Percentiles rank a stretch among this genome's conserved stretches.
These are phyloP conservation scores for Wallacemonas sp. DNA, from an alignment of 208 protist species.

Conservation along the genomic window DNA sequence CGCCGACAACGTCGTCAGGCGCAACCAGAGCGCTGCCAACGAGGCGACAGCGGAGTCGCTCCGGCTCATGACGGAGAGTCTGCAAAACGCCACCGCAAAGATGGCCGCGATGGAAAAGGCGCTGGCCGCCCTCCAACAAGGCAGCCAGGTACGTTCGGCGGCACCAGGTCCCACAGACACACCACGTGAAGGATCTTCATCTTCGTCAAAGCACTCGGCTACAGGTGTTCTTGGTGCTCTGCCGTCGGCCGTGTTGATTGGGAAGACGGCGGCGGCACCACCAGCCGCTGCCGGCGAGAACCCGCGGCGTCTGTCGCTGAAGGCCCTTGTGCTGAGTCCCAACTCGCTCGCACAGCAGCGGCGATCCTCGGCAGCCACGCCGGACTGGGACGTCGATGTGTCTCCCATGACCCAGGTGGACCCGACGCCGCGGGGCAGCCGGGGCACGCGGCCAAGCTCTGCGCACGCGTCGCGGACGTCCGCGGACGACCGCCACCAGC, in stretches of 20 bases:
- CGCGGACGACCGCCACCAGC: not conserved
- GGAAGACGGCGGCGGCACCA: too few relatives aligned
- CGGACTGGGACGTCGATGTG: conserved; percentile 13
- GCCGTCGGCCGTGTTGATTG: not conserved
- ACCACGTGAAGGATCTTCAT: too few relatives aligned
- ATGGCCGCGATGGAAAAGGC: conserved; percentile 24
- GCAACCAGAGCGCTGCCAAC: not conserved
- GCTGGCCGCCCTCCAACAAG: not conserved
- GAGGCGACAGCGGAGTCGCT: conserved; percentile 7
- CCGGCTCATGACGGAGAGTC: conserved; percentile 10
- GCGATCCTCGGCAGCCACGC: not conserved
- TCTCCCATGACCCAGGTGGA: conserved; percentile 32
- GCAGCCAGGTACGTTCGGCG: too few relatives aligned
- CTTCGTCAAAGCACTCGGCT: too few relatives aligned
- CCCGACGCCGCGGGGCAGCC: not conserved
- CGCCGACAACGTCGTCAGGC: not conserved
- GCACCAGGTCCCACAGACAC: too few relatives aligned
- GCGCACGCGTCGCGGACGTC: not conserved
- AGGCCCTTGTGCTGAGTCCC: conserved; percentile 14
- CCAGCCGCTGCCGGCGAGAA: too few relatives aligned
- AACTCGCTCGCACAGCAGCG: not conserved
- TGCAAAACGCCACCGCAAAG: conserved; percentile 20
- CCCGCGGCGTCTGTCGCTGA: too few relatives aligned
- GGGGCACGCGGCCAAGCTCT: not conserved
- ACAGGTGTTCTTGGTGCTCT: not conserved